A percentile compares a stretch with the other conserved stretches of the same genome.
Conservation (phyloP, 345 rosid genomes). For the Euphorbia lathyris region DNA sequence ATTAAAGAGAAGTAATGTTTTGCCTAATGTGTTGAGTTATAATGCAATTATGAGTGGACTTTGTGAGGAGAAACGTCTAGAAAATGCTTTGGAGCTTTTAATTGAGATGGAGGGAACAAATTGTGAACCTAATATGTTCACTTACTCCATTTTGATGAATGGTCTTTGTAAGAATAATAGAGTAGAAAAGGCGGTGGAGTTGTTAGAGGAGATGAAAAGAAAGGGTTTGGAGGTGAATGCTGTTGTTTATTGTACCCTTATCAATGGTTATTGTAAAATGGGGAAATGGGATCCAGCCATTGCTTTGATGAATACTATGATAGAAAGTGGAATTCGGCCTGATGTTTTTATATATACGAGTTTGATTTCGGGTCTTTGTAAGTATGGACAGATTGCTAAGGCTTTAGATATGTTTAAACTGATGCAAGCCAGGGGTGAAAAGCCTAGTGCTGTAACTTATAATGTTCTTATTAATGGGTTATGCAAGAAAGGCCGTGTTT, state of each 20-base stretch:
- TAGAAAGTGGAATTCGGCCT: slow-evolving; percentile 41
- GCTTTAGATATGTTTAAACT: slow-evolving; percentile 53
- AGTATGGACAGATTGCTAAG: slow-evolving; percentile 42
- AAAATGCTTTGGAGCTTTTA: slow-evolving; percentile 37
- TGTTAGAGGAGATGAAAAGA: slow-evolving; percentile 41
- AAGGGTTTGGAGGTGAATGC: slow-evolving; percentile 47
- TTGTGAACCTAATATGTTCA: slow-evolving; percentile 38
- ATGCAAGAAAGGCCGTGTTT: slow-evolving; percentile 49
- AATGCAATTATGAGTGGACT: slow-evolving; percentile 49
- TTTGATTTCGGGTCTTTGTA: slow-evolving; percentile 57
- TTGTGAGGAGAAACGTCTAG: slow-evolving; percentile 40
- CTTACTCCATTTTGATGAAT: slow-evolving; percentile 48
- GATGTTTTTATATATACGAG: slow-evolving; percentile 46
- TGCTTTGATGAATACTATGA: slow-evolving; percentile 39
- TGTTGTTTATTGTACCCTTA: slow-evolving; percentile 32
- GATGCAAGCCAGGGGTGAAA: slow-evolving; percentile 47
- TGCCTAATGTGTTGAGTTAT: slow-evolving; percentile 45
- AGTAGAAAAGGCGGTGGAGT: slow-evolving; percentile 43
- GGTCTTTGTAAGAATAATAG: slow-evolving; percentile 56
- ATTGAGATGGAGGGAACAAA: slow-evolving; percentile 41
- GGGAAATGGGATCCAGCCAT: slow-evolving; percentile 51
- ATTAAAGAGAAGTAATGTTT: slow-evolving; percentile 35
- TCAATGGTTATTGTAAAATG: slow-evolving; percentile 44
- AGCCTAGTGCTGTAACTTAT: slow-evolving; percentile 47
- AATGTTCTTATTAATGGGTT: slow-evolving; percentile 54